Base-by-base conservation (phyloP, 139 green algal genomes). In the Spirogloea muscicola region DNA sequence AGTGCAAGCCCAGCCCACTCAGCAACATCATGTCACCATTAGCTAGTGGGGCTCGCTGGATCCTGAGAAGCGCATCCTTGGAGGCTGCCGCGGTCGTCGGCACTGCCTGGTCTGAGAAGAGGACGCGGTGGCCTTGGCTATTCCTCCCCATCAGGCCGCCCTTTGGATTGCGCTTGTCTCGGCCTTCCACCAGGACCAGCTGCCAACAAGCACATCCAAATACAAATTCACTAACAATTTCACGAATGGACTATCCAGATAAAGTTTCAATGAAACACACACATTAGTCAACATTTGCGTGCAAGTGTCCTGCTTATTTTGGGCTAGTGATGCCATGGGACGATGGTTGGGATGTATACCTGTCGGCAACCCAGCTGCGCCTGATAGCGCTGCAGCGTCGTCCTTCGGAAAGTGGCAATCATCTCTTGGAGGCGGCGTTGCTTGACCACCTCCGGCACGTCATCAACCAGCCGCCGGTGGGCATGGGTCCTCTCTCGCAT, bases 401-500 rank as follows among this genome's bases (percentile, higher is more conserved):
- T 68, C 34, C 41, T 27, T 13, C 72, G 37, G 41, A 80, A 80
- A 3, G 72, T 59, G 7, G 41, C 69, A 31, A 95, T 91, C 2
- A 89, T 43, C 58, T 93, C 89, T 31, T 43, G 41, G 58, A 94
- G 79, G 38, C 89, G 79, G 10, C 75, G 41, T 37, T 76, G 43
- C 71, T 94, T 94, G 27, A 88, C 84, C 2, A 68, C 81, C n/a
- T 83, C 74, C 2, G 82, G 77, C 5, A 95, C 86, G 77, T 91
- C 80, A 58, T 91, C 90, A 68, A 75, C 34, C n/a, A 87, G 74
- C 46, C 91, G 84, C 1, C 90, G 71, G 21, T 90, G 84, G 10
- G 92, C 92, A 58, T 91, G 79, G 0, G 92, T 97, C 68, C 87
- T 88, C 5, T 91, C 86, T 0, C 92, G 80, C 44, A 85, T 25